Base-by-base conservation (phyloP, 495 filamentous ascomycete genomes). In the Xanthoparmelia taractica region DNA sequence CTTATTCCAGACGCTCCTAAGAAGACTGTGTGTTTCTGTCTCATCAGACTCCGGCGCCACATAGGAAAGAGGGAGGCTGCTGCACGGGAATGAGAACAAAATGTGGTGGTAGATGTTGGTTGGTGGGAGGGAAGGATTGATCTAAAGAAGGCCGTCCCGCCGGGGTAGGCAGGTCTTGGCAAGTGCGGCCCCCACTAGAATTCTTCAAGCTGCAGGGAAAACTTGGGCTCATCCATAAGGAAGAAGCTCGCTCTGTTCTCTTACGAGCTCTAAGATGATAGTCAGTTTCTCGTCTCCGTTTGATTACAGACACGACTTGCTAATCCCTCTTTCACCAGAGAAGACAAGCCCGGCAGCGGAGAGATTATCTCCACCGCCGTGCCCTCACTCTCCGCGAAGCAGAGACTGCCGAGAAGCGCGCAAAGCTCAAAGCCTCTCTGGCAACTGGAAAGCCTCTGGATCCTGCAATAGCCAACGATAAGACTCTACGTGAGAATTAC, bases 361-460 rank as follows among this genome's bases (percentile, higher is more conserved):
- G 93, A 54, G 94, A 99, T 70, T 99, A 97, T 75, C 88, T 99
- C 70, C 96, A 97, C 73, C 88, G 94, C 65, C 77, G 82, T 38
- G 87, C 87, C 63, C 74, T 89, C 64, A 83, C 89, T 25, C 87
- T 99, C 56, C 88, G 88, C 64, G 88, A 96, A 78, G 94, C 94
- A 63, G 92, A 96, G 68, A 91, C 95, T 54, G 86, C 88, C 59
- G 89, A 95, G 75, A 96, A 96, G 74, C 82, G 94, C 69, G 84
- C 91, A 34, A 88, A 92, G 73, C 77, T 99, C 29, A 88, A 92
- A 73, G 84, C 87, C 57, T 90, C 92, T 31, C 79, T 98, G 38
- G 94, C 94, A 31, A 84, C 81, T 59, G 87, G 87, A 67, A 92
- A 93, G 74, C 91, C 92, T 11, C 81, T 99, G 47, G 89, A 94